Base-by-base conservation (phyloP, 352 stramenopile genomes). In the Phytophthora pinifolia region DNA sequence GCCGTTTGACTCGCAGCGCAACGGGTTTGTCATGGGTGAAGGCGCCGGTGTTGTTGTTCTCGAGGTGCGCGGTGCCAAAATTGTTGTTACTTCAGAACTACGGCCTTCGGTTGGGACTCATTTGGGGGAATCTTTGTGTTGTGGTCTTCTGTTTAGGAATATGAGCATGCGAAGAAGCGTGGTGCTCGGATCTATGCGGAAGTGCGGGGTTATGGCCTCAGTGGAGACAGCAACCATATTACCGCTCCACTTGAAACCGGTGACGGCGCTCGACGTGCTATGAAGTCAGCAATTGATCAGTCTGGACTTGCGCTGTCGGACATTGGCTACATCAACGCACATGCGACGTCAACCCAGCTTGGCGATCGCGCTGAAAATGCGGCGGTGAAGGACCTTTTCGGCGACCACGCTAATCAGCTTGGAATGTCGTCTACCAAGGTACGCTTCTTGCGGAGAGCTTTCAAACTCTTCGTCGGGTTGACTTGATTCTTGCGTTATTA, bases 21-120 rank as follows among this genome's bases (percentile, higher is more conserved):
- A 98, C 65, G 97, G 97, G 29, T 99, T 99, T 67, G 95, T 99
- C 13, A 97, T 99, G 79, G 95, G 93, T 44, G 80, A 92, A 75
- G 79, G 82, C 9, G 76, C 79, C 30, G 77, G 79, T 10, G 67
- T 94, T 9, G 65, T 90, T 38, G 72, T 93, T 13, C 60, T 89
- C 0, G 78, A 89, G 61, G 69, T 82, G 17, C 12, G 33, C 27
- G 13, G 27, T 31, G 9, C 1, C 38, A 29, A 34, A n/a, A 27
- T 17, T 51, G 33, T 31, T 44, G 17, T 45, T 46, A 33, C 5
- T 44, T 4, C 10, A 7, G 33, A 36, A 31, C 29, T 30, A 46
- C 1, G 13, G 22, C 22, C 27, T 42, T 18, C 5, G 25, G 8
- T 29, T 29, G 25, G 25, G 25, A 29, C 25, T 8, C 25, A 29